Percentiles rank a stretch among this genome's conserved stretches.
Conservation (phyloP, 2,329 filamentous ascomycete species). For the Colletotrichum musicola region DNA sequence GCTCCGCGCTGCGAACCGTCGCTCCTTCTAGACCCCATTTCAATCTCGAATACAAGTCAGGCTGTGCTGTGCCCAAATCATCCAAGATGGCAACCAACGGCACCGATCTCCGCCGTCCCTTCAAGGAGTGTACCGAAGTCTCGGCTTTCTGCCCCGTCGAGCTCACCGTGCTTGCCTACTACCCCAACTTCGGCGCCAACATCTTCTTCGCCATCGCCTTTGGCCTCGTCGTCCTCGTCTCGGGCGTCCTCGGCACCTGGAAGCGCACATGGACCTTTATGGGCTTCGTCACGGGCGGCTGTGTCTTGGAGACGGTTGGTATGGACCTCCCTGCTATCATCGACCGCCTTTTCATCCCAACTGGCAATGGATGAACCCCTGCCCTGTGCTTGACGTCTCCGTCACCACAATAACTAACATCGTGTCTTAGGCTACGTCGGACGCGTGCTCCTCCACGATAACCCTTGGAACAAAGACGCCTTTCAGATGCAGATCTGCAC, state of each 20-base stretch:
- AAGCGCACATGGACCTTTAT: constrained; percentile 69
- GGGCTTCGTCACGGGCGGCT: constrained; percentile 61
- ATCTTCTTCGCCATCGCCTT: constrained; percentile 66
- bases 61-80: not conserved
- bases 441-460: constrained; percentile 62
- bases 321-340: constrained; percentile 37
- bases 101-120: constrained; percentile 25
- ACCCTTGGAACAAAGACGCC: constrained; percentile 66
- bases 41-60: too few relatives aligned
- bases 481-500: constrained; percentile 72
- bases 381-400: not conserved
- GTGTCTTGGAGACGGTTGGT: constrained; percentile 65
- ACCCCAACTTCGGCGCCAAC: constrained; percentile 68
- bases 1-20: not conserved
- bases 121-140: constrained; percentile 53
- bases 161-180: constrained; percentile 67
- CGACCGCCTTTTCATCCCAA: not conserved
- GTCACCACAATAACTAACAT: constrained; percentile 8
- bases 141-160: constrained; percentile 61
- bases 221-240: constrained; percentile 56
- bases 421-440: constrained; percentile 62
- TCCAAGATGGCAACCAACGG: constrained; percentile 33
- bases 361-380: constrained; percentile 1
- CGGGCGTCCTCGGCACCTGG: constrained; percentile 59
- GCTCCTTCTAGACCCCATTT: not conserved